Evolutionary conservation across 352 stramenopile species (phyloP).

Genomic region (Pythium plurisporium): DNA sequence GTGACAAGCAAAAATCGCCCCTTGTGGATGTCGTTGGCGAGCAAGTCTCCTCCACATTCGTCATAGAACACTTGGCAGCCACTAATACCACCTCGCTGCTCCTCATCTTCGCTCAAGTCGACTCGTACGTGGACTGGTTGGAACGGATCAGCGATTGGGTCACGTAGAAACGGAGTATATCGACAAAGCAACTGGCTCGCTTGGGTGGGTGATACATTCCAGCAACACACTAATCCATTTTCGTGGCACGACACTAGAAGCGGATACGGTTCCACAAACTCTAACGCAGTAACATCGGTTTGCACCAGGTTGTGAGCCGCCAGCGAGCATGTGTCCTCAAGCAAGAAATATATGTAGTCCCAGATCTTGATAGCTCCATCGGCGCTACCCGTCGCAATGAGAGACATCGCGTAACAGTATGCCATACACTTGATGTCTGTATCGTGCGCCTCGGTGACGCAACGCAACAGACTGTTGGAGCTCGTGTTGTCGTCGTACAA

Average conservation of each 20-base stretch:
- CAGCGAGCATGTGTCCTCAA: conserved; percentile 50
- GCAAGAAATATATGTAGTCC: conserved; percentile 83
- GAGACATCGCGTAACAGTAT: conserved; percentile 65
- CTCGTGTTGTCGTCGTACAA: conserved; percentile 66
- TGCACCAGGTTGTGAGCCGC: conserved; percentile 5
- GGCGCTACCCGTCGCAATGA: conserved; percentile 55
- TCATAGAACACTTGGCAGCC: conserved; percentile 60
- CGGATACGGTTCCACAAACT: conserved; percentile 75
- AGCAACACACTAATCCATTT: conserved; percentile 59
- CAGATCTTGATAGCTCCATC: conserved; percentile 77
- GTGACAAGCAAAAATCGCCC: conserved; percentile 43
- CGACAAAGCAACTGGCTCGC: conserved; percentile 24
- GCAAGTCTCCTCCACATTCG: conserved; percentile 47
- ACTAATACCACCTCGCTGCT: conserved; percentile 27
- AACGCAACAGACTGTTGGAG: conserved; percentile 56
- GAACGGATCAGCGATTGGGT: conserved; percentile 1
- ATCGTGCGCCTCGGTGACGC: conserved; percentile 65
- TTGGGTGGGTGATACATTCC: conserved; percentile 48
- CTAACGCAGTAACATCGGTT: conserved; percentile 55
- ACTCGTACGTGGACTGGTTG: neutral
- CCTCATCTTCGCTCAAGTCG: neutral
- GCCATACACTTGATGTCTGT: conserved; percentile 74
- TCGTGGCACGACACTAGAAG: conserved; percentile 65
- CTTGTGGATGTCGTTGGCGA: conserved; percentile 43
- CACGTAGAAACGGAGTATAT: conserved; percentile 19